Base-by-base conservation (phyloP, 805 yeast genomes). In the Kregervanrija fluxuum region DNA sequence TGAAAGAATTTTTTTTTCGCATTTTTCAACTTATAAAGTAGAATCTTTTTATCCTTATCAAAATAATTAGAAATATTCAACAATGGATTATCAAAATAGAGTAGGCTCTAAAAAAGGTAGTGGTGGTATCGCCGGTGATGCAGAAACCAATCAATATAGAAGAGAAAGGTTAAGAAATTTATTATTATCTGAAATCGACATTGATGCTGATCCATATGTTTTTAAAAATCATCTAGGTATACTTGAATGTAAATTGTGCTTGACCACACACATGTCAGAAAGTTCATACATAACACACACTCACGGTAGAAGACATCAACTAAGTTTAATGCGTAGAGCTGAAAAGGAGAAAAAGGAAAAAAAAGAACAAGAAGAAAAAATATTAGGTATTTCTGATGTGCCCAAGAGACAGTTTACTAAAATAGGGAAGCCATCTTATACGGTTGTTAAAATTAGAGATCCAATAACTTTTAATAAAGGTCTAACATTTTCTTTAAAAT, bases 81-180 rank as follows among this genome's bases (percentile, higher is more conserved):
- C 35, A 5, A 89, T 89, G 97, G 96, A 89, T 61, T 86, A 86
- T 58, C 90, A 87, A 50, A 85, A 85, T 53, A 67, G 96, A 55
- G 95, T 85, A 2, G 96, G 96, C 38, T 83, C 95, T 6, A 89
- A 89, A 64, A 80, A 86, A 60, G 96, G 96, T 33, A 78, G 83
- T 30, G 97, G 96, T 52, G 96, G 95, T 6, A 70, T 89, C 14
- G 96, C 96, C 1, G 85, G 85, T 5, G 67, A 70, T 37, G 75
- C 79, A 15, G 89, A 84, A 51, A 70, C 81, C 6, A 85, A 85
- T 54, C 75, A 79, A 4, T 82, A 82, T 38, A 70, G 90, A 39
- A 69, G 81, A 45, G 79, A 79, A 46, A 73, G 95, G 34, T 74
- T 88, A 8, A 74, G 80, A 36, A 78, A 83, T 51, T 71, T 89